Evolutionary conservation across 805 yeast species (phyloP).

Genomic region (Saccharomycopsis javanensis): DNA sequence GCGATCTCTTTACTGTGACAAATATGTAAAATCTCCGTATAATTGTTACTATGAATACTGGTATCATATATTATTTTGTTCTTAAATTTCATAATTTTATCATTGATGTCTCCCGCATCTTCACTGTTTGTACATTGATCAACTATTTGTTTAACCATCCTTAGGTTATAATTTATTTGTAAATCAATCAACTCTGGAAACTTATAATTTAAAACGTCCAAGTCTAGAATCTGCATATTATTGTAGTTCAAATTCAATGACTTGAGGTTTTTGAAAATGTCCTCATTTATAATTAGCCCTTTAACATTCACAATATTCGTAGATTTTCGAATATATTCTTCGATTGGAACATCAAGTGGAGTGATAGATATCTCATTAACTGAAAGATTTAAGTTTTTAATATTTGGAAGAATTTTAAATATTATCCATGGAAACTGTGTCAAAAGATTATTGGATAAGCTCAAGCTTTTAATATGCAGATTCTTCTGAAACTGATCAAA

Average conservation of each 20-base stretch:
- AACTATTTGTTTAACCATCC: constrained; percentile 21
- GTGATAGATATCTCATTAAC: constrained; percentile 27
- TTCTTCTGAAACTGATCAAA: background rate
- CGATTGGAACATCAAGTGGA: background rate
- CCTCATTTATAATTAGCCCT: background rate
- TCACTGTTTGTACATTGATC: constrained; percentile 19
- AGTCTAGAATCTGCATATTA: constrained; percentile 30
- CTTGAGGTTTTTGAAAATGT: constrained; percentile 18
- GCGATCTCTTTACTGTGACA: no score
- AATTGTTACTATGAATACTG: background rate
- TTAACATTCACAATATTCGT: background rate
- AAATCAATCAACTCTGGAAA: constrained; percentile 39
- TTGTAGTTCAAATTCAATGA: constrained; percentile 46
- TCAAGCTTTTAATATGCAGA: constrained; percentile 23
- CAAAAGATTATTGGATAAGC: constrained; percentile 37
- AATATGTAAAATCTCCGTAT: constrained; percentile 10
- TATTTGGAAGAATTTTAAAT: constrained; percentile 12
- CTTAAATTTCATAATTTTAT: background rate
- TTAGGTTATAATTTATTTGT: constrained; percentile 40
- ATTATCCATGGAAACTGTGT: constrained; percentile 24
- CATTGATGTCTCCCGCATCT: constrained; percentile 10
- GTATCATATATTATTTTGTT: background rate
- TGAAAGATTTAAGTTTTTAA: constrained; percentile 28
- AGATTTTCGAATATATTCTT: background rate
- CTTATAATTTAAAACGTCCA: constrained; percentile 33